Conservation (phyloP, 306 rosid genomes). For the Trifolium pratense region DNA sequence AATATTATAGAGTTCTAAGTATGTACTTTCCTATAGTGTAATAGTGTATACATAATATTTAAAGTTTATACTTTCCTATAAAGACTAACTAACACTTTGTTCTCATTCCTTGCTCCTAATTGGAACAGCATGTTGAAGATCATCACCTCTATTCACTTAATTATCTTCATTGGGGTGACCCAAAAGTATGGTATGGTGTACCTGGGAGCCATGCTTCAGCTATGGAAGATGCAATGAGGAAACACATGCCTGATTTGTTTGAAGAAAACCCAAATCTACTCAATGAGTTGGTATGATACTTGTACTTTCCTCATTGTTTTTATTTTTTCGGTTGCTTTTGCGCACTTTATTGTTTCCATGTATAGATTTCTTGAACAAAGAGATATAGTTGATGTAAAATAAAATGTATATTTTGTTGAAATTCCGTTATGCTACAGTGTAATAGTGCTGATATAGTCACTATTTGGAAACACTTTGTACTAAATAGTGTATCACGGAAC, state of each 20-base stretch:
- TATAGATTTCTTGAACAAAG: constrained; percentile 16
- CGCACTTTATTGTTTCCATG: constrained; percentile 5
- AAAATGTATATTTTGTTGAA: constrained; percentile 20
- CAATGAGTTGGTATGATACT: constrained; percentile 74
- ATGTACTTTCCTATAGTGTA: no score
- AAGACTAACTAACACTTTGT: constrained; percentile 29
- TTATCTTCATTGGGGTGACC: constrained; percentile 92
- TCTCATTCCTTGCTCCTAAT: constrained; percentile 40
- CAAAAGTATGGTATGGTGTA: constrained; percentile 98
- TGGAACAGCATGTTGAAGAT: constrained; percentile 94
- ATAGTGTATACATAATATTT: no score
- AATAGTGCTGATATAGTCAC: no score
- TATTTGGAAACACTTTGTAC: no score
- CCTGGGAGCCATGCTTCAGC: constrained; percentile 73
- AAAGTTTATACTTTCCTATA: constrained; percentile 29
- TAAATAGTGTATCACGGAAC: no score
- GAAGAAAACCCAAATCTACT: constrained; percentile 92
- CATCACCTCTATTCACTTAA: constrained; percentile 95
- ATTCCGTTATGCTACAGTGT: no score
- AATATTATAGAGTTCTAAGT: no score
- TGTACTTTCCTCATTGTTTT: constrained; percentile 34
- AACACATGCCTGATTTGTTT: constrained; percentile 80
- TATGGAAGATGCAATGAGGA: constrained; percentile 83
- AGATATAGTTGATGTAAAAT: constrained; percentile 21
- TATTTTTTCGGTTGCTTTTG: constrained; percentile 23